Percentiles rank a stretch among this genome's conserved stretches.
Conservation (phyloP, 2,329 filamentous ascomycete genomes). For the Clarireedia monteithiana region DNA sequence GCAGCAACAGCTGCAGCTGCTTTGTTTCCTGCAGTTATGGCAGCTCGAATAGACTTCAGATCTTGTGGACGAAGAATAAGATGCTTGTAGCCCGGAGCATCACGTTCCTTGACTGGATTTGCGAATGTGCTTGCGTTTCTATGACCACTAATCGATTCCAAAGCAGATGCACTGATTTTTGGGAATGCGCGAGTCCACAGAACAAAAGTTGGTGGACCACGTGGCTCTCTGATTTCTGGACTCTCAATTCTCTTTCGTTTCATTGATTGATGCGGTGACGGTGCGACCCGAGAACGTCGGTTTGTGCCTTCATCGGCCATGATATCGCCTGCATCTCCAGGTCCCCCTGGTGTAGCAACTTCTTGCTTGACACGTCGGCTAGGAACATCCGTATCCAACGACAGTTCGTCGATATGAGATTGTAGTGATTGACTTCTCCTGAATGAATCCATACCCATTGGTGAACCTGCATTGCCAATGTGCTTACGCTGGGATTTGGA, state of each 20-base stretch:
- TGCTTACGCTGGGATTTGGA: slow-evolving; percentile 13
- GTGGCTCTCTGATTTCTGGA: slow-evolving; percentile 30
- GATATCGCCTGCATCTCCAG: slow-evolving; percentile 49
- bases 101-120: slow-evolving; percentile 63
- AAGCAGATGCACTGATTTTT: slow-evolving; percentile 62
- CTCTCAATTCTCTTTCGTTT: slow-evolving; percentile 47
- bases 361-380: slow-evolving; percentile 49
- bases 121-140: slow-evolving; percentile 75
- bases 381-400: slow-evolving; percentile 36
- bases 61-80: slow-evolving; percentile 70
- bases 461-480: slow-evolving; percentile 26
- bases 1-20: slow-evolving; percentile 56
- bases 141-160: slow-evolving; percentile 71
- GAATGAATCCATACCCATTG: slow-evolving; percentile 16
- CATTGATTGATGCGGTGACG: slow-evolving; percentile 32
- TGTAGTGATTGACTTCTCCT: slow-evolving; percentile 39
- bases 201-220: slow-evolving; percentile 57
- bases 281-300: slow-evolving; percentile 6
- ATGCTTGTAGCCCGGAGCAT: slow-evolving; percentile 68
- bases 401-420: slow-evolving; percentile 41
- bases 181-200: slow-evolving; percentile 70
- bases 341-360: slow-evolving; percentile 44
- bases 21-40: slow-evolving; percentile 65
- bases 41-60: slow-evolving; percentile 68
- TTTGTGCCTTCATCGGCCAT: slow-evolving; percentile 40